Percentiles rank a stretch among this genome's conserved stretches.
Evolutionary conservation across 495 filamentous ascomycete species (phyloP).

Genomic region (Podospora pseudoanserina): DNA sequence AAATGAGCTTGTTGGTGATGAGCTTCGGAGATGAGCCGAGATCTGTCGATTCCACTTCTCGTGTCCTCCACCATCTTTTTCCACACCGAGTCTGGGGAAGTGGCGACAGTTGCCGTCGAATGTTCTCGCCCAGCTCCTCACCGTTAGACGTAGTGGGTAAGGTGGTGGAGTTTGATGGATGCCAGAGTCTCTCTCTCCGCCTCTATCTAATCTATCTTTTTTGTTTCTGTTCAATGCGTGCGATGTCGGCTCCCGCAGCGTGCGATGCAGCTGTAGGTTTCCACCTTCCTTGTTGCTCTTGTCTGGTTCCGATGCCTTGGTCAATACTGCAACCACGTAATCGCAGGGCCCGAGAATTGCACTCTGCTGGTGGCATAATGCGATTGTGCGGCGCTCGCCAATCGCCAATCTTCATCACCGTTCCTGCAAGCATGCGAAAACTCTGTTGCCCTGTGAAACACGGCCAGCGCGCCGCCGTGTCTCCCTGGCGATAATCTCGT

Average conservation of each 20-base stretch:
- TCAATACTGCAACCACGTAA: conserved; percentile 18
- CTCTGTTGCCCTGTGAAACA: neutral
- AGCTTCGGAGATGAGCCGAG: conserved; percentile 4
- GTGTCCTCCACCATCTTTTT: neutral
- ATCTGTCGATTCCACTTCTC: neutral
- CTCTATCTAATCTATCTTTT: too few relatives aligned
- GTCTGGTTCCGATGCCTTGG: conserved; percentile 4
- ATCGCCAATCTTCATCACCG: neutral
- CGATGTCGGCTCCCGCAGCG: neutral
- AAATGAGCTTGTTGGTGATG: neutral
- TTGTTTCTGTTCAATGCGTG: neutral
- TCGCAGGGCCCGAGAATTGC: conserved; percentile 9
- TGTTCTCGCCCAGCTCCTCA: neutral
- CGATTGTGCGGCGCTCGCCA: conserved; percentile 3
- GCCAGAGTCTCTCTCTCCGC: too few relatives aligned
- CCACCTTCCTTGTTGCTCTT: neutral
- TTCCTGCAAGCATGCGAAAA: neutral
- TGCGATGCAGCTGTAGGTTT: neutral
- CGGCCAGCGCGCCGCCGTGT: neutral
- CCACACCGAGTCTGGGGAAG: neutral
- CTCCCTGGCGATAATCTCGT: neutral
- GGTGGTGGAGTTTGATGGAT: neutral
- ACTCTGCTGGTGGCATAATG: conserved; percentile 5
- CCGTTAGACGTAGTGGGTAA: neutral
- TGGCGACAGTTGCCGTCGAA: neutral